Base-by-base conservation (phyloP, 192 early-diverging fungal genomes). In the Coemansia sp. region DNA sequence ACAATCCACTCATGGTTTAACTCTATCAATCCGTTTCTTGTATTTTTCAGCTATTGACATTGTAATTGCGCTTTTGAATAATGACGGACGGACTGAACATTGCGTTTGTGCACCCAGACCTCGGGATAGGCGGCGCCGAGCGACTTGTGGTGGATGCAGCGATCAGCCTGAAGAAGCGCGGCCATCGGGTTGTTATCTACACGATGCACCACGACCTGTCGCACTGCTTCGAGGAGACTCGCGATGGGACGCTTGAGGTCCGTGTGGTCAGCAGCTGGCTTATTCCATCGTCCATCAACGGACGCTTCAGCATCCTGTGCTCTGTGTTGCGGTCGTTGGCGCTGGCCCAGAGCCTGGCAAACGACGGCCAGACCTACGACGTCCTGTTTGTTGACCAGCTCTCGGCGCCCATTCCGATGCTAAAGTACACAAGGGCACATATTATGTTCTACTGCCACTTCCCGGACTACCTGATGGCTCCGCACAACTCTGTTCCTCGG, bases 371-470 rank as follows among this genome's bases (percentile, higher is more conserved):
- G 9, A 72, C 86, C 11, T 89, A 79, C 60, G 93, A 98, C 62
- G 84, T 93, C 3, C 58, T 92, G 11, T 82, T 98, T 57, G 88
- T 92, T 6, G 96, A 98, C 84, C 92, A 95, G 76, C 72, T 96
- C 23, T 91, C 92, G 22, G 87, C 89, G 7, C 85, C 87, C 14
- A 86, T 95, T 23, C 94, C 94, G n/a, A 44, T 96, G 14, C 72
- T 96, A 40, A 81, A 78, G 33, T 83, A 86, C 64, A 67, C 87
- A 36, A 83, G 86, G 25, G 80, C 87, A 19, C 75, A 90, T 75
- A 86, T 96, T 11, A 75, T 98, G 40, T 98, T 98, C 75, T 98
- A 98, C 70, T 95, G 96, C 69, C 96, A 98, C 59, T 96, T 94
- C 64, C 96, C 96, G 0, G 96, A 98, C 67, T 91, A 93, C 59